Evolutionary conservation across 257 asterid genomes (phyloP), one percentile per base, ranked within the genome.

Genomic region (Plectranthus barbatus): DNA sequence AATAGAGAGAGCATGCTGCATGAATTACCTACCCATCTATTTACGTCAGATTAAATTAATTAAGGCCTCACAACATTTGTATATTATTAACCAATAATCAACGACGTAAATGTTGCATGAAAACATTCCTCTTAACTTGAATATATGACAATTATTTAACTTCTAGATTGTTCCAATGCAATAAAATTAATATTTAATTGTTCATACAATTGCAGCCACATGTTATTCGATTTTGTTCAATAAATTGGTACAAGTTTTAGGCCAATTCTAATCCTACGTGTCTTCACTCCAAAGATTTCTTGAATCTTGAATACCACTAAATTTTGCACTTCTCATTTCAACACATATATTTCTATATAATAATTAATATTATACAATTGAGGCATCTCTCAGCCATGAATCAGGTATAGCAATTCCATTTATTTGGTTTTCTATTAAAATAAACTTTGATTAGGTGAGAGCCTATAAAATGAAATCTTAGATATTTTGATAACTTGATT

Each of bases 371-470:
- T 56, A 4, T 56, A 55, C 56, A 12, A 11, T 59, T 44, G 39
- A 48, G 12, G 31, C 21, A 49, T 71, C 18, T 61, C 44, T n/a
- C n/a, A 45, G 47, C 19, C 9, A 49, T 42, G 11, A 60, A 45
- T 40, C 6, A 52, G 24, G 18, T 26, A 60, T 71, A 66, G 70
- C 57, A 49, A 62, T 44, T 69, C 75, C 77, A 75, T 68, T 6
- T 1, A 46, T 72, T 78, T 40, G 78, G 83, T 53, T 44, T 62
- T 73, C 73, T 80, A 47, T 54, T 54, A 64, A 40, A 44, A 29
- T 13, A 34, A 31, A 26, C 60, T 49, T 61, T 42, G 20, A 14
- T 53, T 62, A 14, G 39, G 52, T 52, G 20, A 52, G 17, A 12
- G 36, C 5, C 17, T 14, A 60, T 53, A 26, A 7, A 34, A 23